Conservation (phyloP, 176 grass and related monocot genomes). For the Phyllostachys edulis region DNA sequence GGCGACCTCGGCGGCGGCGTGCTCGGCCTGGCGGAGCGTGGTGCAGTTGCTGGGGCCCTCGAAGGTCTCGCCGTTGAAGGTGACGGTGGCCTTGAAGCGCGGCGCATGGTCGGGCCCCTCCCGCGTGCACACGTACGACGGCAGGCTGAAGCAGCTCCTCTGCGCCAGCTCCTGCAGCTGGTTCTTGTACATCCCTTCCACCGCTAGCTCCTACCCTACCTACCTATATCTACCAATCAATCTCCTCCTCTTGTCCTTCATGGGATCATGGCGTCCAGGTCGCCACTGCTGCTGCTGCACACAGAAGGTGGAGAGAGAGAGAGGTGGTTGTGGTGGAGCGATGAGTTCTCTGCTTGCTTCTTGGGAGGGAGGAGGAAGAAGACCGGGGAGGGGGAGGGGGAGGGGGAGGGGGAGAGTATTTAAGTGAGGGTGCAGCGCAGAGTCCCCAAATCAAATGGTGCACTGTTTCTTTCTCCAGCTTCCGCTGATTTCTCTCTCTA, state of each 20-base stretch:
- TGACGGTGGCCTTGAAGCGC: slow-evolving; percentile 81
- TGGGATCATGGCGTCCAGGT: slow-evolving; percentile 19
- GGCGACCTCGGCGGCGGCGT: slow-evolving; percentile 82
- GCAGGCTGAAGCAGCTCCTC: slow-evolving; percentile 92
- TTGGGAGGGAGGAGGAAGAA: not conserved
- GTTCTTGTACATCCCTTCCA: slow-evolving; percentile 72
- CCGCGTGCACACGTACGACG: slow-evolving; percentile 70
- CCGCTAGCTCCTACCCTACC: not conserved
- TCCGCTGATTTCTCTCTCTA: slow-evolving; percentile 2
- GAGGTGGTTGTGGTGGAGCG: not conserved
- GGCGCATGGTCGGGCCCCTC: slow-evolving; percentile 89
- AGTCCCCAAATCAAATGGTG: slow-evolving; percentile 18
- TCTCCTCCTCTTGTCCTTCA: not conserved
- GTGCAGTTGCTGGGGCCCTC: slow-evolving; percentile 66
- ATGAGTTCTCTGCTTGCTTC: not conserved
- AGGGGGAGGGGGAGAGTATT: slow-evolving; percentile 19
- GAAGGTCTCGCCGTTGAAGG: slow-evolving; percentile 92
- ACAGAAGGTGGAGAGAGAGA: not conserved
- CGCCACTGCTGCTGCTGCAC: not conserved
- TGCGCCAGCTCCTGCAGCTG: slow-evolving; percentile 97
- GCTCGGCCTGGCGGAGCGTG: slow-evolving; percentile 86
- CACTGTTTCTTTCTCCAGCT: not conserved
- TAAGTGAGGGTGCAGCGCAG: slow-evolving; percentile 40
- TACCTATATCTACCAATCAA: not conserved
- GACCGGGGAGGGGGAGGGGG: not conserved